Base-by-base conservation (phyloP, 2,329 filamentous ascomycete genomes). In the Xylaria polymorpha region DNA sequence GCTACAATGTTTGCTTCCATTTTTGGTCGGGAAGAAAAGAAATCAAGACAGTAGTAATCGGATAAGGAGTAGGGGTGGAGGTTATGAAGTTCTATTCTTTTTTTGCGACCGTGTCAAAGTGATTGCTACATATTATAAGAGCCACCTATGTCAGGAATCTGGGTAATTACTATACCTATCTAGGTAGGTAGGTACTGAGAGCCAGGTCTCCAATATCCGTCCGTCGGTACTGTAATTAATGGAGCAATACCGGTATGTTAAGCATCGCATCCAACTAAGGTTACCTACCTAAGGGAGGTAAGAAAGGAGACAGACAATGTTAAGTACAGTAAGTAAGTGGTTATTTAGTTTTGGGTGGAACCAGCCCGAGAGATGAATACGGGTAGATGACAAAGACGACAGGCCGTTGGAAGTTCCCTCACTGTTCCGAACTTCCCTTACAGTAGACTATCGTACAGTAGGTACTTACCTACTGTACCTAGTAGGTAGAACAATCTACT, bases 21-120 rank as follows among this genome's bases (percentile, higher is more conserved):
- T 29, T 29, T 29, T 29, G 25, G 25, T 29, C 4, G 25, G 25
- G 25, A 29, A 29, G 3, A 29, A 29, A 55, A 22, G 50, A 59
- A 59, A 32, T 25, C 20, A 25, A 61, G 25, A 67, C 37, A 37
- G 41, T 15, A 62, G 41, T 15, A 62, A 58, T 44, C 51, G 51
- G n/a, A 50, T 44, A 44, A 63, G 39, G 50, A 29, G 4, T 14
- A 64, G 41, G 61, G 51, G 32, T 35, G 57, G 37, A 56, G 32
- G 48, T 32, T 44, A 57, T 18, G 22, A 32, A 32, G 15, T 29
- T 51, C 22, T 51, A 53, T 32, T n/a, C 50, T 35, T n/a, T 35
- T 53, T 53, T 51, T 35, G 50, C 50, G 15, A 53, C 25, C 25
- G 50, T 53, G 50, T 53, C 50, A 7, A 32, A 50, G 29, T 32